phyloP scores from a whole-genome alignment of 2,329 filamentous ascomycete species.

The Aspergillus udagawae region DNA sequence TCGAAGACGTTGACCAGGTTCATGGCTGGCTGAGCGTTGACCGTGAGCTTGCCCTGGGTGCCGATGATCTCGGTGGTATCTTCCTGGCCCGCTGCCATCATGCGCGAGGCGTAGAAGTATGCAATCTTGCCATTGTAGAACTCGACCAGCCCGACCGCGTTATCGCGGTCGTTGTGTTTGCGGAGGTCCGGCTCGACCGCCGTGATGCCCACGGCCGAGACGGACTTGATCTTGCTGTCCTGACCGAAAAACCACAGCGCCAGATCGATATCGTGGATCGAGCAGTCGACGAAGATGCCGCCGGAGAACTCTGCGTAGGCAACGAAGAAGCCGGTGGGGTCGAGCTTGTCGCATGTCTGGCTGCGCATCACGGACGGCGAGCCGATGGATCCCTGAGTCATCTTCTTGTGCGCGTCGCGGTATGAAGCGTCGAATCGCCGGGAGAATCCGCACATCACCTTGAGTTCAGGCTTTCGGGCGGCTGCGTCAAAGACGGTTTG shows the following conservation, averaged over 20 bases:
- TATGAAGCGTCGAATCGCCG: constrained; percentile 60
- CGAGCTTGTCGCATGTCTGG: constrained; percentile 65
- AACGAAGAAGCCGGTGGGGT: constrained; percentile 65
- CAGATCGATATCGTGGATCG: constrained; percentile 67
- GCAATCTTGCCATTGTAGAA: constrained; percentile 62
- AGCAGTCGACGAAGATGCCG: constrained; percentile 68
- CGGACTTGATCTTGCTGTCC: constrained; percentile 52
- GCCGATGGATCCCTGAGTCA: constrained; percentile 55
- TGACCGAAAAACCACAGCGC: constrained; percentile 61
- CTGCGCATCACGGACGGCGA: constrained; percentile 58
- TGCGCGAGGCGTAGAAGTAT: constrained; percentile 60
- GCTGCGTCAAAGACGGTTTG: constrained; percentile 58
- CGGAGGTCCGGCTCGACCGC: constrained; percentile 56
- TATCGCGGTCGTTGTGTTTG: constrained; percentile 59
- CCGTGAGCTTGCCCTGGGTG: constrained; percentile 59
- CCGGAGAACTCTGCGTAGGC: constrained; percentile 62
- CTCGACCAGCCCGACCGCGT: constrained; percentile 61
- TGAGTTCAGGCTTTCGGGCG: constrained; percentile 47
- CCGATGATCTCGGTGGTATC: constrained; percentile 66
- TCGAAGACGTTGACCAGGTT: constrained; percentile 57
- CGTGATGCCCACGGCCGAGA: constrained; percentile 55
- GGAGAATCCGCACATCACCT: constrained; percentile 59
- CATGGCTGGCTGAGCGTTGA: constrained; percentile 57
- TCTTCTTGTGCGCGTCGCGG: constrained; percentile 53
- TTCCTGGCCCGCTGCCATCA: constrained; percentile 66